Conservation (phyloP, 2,329 filamentous ascomycete genomes). For the Penicillium digitatum region DNA sequence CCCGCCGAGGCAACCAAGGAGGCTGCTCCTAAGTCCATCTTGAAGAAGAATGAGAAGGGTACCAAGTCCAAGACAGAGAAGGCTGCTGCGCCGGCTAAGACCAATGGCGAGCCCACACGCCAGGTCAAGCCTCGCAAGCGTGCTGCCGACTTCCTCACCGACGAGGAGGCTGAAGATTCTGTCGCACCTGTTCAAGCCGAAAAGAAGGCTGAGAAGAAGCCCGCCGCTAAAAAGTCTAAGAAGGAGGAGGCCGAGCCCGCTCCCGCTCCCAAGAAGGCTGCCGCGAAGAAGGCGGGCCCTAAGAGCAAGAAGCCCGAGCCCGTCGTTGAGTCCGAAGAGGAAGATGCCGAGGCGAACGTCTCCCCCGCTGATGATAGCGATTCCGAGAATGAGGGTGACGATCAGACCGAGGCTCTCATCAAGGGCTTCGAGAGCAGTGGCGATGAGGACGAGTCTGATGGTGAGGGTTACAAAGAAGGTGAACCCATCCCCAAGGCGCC, state of each 20-base stretch:
- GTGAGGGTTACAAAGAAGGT: slow-evolving; percentile 46
- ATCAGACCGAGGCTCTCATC: slow-evolving; percentile 52
- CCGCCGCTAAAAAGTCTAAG: slow-evolving; percentile 43
- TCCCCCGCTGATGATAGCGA: slow-evolving; percentile 21
- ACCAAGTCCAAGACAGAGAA: slow-evolving; percentile 23
- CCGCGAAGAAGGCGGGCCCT: slow-evolving; percentile 28
- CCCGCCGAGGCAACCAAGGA: slow-evolving; percentile 27
- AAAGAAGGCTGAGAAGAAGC: slow-evolving; percentile 47
- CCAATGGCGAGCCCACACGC: slow-evolving; percentile 33
- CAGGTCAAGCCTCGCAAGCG: slow-evolving; percentile 46
- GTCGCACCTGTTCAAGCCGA: slow-evolving; percentile 32
- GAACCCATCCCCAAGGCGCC: slow-evolving; percentile 43
- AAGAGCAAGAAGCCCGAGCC: slow-evolving; percentile 41
- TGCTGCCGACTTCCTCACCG: slow-evolving; percentile 47
- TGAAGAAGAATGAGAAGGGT: slow-evolving; percentile 32
- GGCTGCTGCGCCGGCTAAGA: slow-evolving; percentile 28
- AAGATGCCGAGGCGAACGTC: slow-evolving; percentile 23
- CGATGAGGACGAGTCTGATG: slow-evolving; percentile 50
- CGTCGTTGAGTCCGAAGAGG: slow-evolving; percentile 31
- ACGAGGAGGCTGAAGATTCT: slow-evolving; percentile 35
- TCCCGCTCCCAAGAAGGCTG: slow-evolving; percentile 17
- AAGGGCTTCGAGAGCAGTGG: slow-evolving; percentile 54
- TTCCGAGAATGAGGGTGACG: slow-evolving; percentile 37
- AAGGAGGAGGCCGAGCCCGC: slow-evolving; percentile 33
- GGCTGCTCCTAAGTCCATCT: slow-evolving; percentile 28